These are phyloP conservation scores for Omphalea diandra DNA, from an alignment of 441 rosid species.

Conservation along the genomic window DNA sequence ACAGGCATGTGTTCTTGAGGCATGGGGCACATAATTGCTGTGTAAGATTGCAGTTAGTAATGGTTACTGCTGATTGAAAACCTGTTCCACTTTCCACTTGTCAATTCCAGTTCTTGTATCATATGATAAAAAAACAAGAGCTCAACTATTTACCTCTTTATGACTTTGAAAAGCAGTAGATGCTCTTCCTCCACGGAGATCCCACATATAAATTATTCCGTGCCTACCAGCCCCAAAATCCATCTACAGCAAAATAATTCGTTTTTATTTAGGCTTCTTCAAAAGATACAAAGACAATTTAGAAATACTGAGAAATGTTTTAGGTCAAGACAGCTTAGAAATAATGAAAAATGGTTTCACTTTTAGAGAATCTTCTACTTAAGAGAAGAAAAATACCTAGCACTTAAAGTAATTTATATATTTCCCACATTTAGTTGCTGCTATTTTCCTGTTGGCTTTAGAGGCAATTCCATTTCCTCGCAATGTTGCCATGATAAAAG, in stretches of 20 bases:
- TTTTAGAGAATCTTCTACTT: not conserved
- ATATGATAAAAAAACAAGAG: not conserved
- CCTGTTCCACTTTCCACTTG: not conserved
- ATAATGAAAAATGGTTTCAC: not conserved
- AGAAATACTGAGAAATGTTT: not conserved
- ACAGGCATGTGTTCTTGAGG: not conserved
- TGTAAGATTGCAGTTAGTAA: not conserved
- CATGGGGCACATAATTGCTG: not conserved
- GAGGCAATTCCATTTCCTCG: not conserved
- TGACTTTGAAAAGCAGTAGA: slow-evolving; percentile 65
- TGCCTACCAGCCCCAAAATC: slow-evolving; percentile 77
- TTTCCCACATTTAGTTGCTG: not conserved
- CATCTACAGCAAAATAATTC: slow-evolving; percentile 36
- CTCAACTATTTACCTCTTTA: slow-evolving; percentile 48
- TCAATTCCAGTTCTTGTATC: not conserved
- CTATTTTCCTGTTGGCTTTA: not conserved
- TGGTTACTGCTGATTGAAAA: not conserved
- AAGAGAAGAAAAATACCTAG: not conserved
- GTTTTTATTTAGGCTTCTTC: not conserved
- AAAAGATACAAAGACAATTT: not conserved
- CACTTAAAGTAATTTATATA: not conserved
- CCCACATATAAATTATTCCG: slow-evolving; percentile 81
- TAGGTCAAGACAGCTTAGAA: too few relatives aligned
- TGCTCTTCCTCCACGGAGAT: slow-evolving; percentile 85
- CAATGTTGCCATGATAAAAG: not conserved